Evolutionary conservation across 768 basidiomycete species (phyloP), one percentile per base, ranked within the genome.

Genomic region (Russula dissimulans): DNA sequence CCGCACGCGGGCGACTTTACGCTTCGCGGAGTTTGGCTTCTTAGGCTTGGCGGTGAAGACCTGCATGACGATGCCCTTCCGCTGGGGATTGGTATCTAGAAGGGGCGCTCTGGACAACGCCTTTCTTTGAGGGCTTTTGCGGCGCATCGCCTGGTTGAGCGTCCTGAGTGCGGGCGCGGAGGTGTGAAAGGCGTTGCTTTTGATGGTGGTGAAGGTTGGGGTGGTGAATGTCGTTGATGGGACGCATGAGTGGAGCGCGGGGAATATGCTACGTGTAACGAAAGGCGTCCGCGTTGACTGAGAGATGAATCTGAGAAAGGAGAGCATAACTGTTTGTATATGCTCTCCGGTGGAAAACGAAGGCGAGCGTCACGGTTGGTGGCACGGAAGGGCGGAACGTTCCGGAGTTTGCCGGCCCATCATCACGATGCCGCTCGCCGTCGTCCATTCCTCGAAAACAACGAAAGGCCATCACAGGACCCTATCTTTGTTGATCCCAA

Each of bases 11-110:
- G 94, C 94, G 58, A 98, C 91, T 76, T 97, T 98, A 62, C 97
- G 91, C 70, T 97, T 93, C 41, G 95, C 95, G 11, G 95, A 98
- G 74, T 99, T 99, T 64, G 97, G 97, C 70, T 99, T 99, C 78
- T 93, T 97, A 26, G 97, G 97, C 67, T 85, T 90, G 65, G 81
- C 82, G 54, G 85, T 90, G 66, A 85, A 83, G 43, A 92, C 78
- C 64, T 85, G 83, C 43, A 87, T 83, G 71, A 91, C 91, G 61
- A 99, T 94, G 49, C 91, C 97, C 70, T 97, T 97, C 68, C 84
- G 83, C 75, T 97, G 95, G 7, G 89, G 90, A 68, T 82, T 86
- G 29, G 72, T 77, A 55, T 88, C 76, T 17, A 99, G 81, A 10
- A 95, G 81, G 0, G 97, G 97, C 0, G 95, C 86, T 66, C 79